Percentiles rank a stretch among this genome's conserved stretches.
These are phyloP conservation scores for Pyropia yezoensis DNA, from an alignment of 23 red algal genomes.

Conservation along the genomic window DNA sequence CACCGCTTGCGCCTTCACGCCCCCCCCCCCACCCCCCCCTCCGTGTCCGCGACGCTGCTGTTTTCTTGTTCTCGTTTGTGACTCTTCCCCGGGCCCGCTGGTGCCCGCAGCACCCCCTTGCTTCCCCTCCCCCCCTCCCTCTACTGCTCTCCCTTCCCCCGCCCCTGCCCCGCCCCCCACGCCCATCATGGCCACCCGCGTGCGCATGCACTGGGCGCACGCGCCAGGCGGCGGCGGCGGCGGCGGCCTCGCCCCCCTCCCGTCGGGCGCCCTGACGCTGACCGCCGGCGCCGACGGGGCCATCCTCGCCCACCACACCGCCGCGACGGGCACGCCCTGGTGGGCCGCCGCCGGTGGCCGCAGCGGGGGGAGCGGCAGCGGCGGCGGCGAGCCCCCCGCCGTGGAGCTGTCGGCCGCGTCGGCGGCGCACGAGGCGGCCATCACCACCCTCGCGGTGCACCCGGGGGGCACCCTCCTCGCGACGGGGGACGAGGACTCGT, in stretches of 20 bases:
- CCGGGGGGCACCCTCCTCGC: slow-evolving; percentile 13
- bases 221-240: slow-evolving; percentile 33
- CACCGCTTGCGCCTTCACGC: no score
- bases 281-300: slow-evolving; percentile 41
- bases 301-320: slow-evolving; percentile 28
- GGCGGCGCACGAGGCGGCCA: slow-evolving; percentile 36
- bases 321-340: neutral
- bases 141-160: neutral
- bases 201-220: slow-evolving; percentile 30
- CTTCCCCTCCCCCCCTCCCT: neutral
- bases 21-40: no score
- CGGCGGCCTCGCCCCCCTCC: slow-evolving; percentile 10
- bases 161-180: neutral
- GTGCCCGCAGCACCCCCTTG: neutral
- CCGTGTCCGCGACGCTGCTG: no score
- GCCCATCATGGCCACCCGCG: slow-evolving; percentile 20
- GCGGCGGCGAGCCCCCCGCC: slow-evolving; percentile 6
- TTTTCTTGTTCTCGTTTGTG: neutral
- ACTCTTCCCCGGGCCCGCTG: neutral
- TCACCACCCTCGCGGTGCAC: slow-evolving; percentile 26
- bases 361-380: slow-evolving; percentile 7
- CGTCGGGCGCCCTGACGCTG: slow-evolving; percentile 19
- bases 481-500: slow-evolving; percentile 46
- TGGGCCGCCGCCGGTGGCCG: neutral
- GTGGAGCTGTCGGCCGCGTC: slow-evolving; percentile 12